Percentiles rank a stretch among this genome's conserved stretches.
Conservation (phyloP, 2,329 filamentous ascomycete genomes). For the Fusarium stilboides region DNA sequence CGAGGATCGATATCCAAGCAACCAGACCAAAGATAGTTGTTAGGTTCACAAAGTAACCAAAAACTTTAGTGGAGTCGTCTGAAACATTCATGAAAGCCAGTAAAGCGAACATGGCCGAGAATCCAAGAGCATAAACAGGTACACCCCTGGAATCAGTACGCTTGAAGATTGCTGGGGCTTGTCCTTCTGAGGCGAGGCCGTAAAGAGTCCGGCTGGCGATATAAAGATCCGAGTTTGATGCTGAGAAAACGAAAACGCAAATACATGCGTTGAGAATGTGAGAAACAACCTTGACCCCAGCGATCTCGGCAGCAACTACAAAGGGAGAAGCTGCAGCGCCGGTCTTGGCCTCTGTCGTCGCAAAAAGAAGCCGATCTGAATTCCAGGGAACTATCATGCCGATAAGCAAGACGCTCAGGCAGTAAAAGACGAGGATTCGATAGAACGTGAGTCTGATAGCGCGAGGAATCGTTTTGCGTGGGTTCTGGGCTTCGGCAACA, state of each 20-base stretch:
- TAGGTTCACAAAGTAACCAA: conserved; percentile 77
- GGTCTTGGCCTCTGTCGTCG: conserved; percentile 58
- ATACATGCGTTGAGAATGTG: conserved; percentile 82
- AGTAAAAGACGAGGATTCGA: conserved; percentile 87
- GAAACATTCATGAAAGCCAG: conserved; percentile 79
- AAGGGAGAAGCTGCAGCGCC: conserved; percentile 74
- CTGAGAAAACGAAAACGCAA: conserved; percentile 82
- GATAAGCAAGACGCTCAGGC: conserved; percentile 79
- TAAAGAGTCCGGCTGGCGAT: conserved; percentile 81
- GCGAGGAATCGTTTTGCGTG: conserved; percentile 80
- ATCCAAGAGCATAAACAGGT: conserved; percentile 74
- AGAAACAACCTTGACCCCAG: conserved; percentile 74
- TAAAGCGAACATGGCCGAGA: conserved; percentile 74
- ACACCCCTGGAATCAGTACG: conserved; percentile 78
- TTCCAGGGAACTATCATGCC: conserved; percentile 85
- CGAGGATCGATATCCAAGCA: conserved; percentile 77
- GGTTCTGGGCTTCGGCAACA: conserved; percentile 85
- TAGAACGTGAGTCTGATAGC: conserved; percentile 87
- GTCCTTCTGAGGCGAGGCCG: conserved; percentile 78
- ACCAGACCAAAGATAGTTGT: conserved; percentile 77
- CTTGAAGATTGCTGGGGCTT: conserved; percentile 80
- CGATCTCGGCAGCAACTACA: conserved; percentile 78
- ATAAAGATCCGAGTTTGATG: conserved; percentile 84
- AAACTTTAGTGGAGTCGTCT: conserved; percentile 69
- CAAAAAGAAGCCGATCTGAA: conserved; percentile 71